Evolutionary conservation across 2,329 filamentous ascomycete species (phyloP).

Genomic region (Venturia nashicola): DNA sequence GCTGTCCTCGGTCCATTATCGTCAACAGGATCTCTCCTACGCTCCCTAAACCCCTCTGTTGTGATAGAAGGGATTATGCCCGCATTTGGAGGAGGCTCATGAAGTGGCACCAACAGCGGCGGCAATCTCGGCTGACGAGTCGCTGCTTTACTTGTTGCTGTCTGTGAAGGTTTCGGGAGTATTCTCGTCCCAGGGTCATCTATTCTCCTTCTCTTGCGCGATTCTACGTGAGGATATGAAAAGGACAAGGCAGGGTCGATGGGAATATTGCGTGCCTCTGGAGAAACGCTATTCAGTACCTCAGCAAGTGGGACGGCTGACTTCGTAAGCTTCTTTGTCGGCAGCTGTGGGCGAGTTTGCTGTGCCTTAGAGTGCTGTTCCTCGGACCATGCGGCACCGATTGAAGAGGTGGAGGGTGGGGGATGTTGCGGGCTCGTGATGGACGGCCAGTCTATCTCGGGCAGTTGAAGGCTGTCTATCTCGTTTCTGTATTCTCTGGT

Average conservation of each 20-base stretch:
- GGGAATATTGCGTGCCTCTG: neutral
- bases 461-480: conserved; percentile 6
- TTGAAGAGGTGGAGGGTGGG: neutral
- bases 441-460: conserved; percentile 7
- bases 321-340: conserved; percentile 4
- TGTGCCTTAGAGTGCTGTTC: neutral
- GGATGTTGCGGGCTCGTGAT: neutral
- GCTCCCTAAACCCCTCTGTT: neutral
- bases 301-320: conserved; percentile 9
- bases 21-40: neutral
- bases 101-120: conserved; percentile 44
- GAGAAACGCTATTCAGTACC: conserved; percentile 8
- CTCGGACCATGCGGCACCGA: neutral
- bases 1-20: neutral
- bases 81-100: conserved; percentile 51
- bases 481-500: conserved; percentile 4
- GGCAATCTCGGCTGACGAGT: conserved; percentile 28
- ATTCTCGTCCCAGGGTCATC: conserved; percentile 2
- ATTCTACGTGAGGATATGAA: neutral
- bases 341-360: neutral
- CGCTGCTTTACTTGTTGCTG: conserved; percentile 19
- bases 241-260: neutral
- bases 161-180: conserved; percentile 21
- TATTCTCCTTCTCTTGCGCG: conserved; percentile 9
- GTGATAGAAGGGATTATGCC: conserved; percentile 48